A percentile compares a stretch with the other conserved stretches of the same genome.
Evolutionary conservation across 2,329 filamentous ascomycete species (phyloP).

Genomic region (Calcarisporium arbuscula): DNA sequence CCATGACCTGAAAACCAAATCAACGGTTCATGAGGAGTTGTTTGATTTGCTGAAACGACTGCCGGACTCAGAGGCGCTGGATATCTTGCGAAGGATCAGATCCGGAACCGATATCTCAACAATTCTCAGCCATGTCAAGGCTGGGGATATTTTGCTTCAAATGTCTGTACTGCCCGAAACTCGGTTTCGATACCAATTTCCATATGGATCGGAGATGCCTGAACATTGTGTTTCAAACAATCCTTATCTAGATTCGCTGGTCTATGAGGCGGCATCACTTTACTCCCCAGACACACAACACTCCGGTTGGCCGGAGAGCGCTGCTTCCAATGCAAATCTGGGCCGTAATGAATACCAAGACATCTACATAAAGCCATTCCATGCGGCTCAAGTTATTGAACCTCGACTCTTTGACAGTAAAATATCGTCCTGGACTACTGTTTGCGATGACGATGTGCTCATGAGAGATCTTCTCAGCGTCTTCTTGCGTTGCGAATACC

Average conservation of each 20-base stretch:
- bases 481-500: slow-evolving; percentile 26
- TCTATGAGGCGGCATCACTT: slow-evolving; percentile 11
- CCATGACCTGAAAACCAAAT: slow-evolving; percentile 1
- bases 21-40: slow-evolving; percentile 12
- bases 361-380: slow-evolving; percentile 19
- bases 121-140: slow-evolving; percentile 24
- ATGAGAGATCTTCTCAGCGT: slow-evolving; percentile 9
- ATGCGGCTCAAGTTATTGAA: slow-evolving; percentile 17
- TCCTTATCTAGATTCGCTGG: slow-evolving; percentile 13
- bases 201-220: slow-evolving; percentile 18
- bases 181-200: slow-evolving; percentile 27
- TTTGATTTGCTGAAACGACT: slow-evolving; percentile 11
- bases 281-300: no score
- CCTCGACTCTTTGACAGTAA: slow-evolving; percentile 17
- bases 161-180: slow-evolving; percentile 24
- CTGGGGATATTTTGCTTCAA: slow-evolving; percentile 28
- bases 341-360: no score
- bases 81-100: slow-evolving; percentile 1
- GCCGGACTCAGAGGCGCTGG: no score
- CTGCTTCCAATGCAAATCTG: neutral
- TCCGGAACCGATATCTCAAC: neutral
- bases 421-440: slow-evolving; percentile 11
- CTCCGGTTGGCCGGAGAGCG: neutral
- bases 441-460: slow-evolving; percentile 9
- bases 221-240: slow-evolving; percentile 13